A percentile compares a stretch with the other conserved stretches of the same genome.
These are phyloP conservation scores for Phytopythium cucurbitacearum DNA, from an alignment of 352 stramenopile genomes.

Conservation along the genomic window DNA sequence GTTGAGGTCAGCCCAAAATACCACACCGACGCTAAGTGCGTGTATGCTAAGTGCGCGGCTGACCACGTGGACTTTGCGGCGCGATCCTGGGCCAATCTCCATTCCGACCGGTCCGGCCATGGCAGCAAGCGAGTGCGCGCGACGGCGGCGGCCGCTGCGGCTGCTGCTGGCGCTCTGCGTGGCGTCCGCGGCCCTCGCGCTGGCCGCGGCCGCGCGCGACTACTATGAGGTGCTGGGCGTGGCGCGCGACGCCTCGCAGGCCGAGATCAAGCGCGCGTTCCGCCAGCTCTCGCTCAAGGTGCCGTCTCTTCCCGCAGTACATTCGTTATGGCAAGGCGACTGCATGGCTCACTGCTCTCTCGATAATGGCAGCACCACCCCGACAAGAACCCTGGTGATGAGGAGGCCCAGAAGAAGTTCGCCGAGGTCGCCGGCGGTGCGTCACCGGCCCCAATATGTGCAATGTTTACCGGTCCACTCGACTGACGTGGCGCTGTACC, in stretches of 20 bases:
- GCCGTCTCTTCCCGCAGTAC: neutral
- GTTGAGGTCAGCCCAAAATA: too few relatives aligned
- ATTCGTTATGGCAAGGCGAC: neutral
- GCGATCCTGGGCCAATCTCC: too few relatives aligned
- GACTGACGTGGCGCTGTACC: slow-evolving; percentile 4
- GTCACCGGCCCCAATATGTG: slow-evolving; percentile 1
- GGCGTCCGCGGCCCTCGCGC: slow-evolving; percentile 13
- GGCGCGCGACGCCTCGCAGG: slow-evolving; percentile 46
- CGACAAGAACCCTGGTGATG: slow-evolving; percentile 87
- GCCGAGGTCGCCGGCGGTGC: slow-evolving; percentile 72
- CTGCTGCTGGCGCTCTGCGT: slow-evolving; percentile 26
- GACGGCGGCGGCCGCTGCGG: slow-evolving; percentile 11
- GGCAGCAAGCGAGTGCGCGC: slow-evolving; percentile 1
- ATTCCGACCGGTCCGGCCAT: too few relatives aligned
- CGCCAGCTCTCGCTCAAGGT: slow-evolving; percentile 89
- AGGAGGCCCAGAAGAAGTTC: slow-evolving; percentile 85
- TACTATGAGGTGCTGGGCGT: slow-evolving; percentile 78
- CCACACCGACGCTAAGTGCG: too few relatives aligned
- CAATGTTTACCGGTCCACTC: neutral
- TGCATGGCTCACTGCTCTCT: slow-evolving; percentile 1
- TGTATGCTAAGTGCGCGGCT: too few relatives aligned
- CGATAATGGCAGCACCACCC: slow-evolving; percentile 61
- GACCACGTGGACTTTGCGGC: too few relatives aligned
- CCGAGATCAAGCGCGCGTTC: slow-evolving; percentile 83
- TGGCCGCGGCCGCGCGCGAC: slow-evolving; percentile 34